Evolutionary conservation across 2,329 filamentous ascomycete genomes (phyloP), one percentile per base, ranked within the genome.

Genomic region (Diplodia seriata): DNA sequence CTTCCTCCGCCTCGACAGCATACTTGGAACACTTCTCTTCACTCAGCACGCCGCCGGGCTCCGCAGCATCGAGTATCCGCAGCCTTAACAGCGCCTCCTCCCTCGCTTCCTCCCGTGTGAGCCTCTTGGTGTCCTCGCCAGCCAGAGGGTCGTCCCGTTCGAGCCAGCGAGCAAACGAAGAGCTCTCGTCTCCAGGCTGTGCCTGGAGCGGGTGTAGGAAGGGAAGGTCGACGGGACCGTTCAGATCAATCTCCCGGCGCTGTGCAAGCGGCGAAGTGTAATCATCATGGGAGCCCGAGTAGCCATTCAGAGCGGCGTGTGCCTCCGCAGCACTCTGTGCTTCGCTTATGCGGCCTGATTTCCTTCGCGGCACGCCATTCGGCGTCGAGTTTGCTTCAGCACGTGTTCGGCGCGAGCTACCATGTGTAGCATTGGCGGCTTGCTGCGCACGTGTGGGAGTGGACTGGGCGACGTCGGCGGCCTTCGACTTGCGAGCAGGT

Each of bases 21-120:
- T 91, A 95, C 29, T 90, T 81, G 2, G 89, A 90, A 75, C 91
- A 94, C 69, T 85, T 84, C 69, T 89, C 87, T 66, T 85, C 81
- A 62, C 90, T 93, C 33, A 97, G 83, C 4, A 93, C 77, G 2
- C 93, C 92, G 18, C 93, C 94, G 5, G 89, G 87, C 73, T 91
- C 84, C 3, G 88, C 88, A 70, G 93, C 94, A 57, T 88, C 81
- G 71, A 93, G 87, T 33, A 97, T 88, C 38, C 87, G 87, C 68
- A 88, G 72, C 20, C 95, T 86, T n/a, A 88, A 80, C 18, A 81
- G 80, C 1, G 92, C 93, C 78, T 97, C 93, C 65, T 85, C 84
- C 54, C 49, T 38, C 3, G 75, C 76, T 69, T 75, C 74, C 4
- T 77, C 74, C 12, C 73, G 53, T 7, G 76, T 76, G 64, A 77